Evolutionary conservation across 768 basidiomycete species (phyloP), one percentile per base, ranked within the genome.

Genomic region (Hydnum rufescens): DNA sequence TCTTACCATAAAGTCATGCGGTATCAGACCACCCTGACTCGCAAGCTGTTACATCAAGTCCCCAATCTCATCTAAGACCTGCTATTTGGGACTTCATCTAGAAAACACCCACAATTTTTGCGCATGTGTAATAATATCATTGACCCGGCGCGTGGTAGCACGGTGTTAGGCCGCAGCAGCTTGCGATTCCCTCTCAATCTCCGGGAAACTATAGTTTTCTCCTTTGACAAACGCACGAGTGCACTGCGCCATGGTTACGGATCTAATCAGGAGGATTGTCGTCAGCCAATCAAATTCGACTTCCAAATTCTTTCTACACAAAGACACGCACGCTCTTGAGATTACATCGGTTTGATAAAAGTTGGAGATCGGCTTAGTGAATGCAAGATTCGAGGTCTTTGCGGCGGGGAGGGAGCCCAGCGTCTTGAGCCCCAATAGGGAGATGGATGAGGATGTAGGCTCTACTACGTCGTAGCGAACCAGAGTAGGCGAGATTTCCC

Each of bases 261-360:
- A 88, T 43, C 83, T 87, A 58, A 22, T 29, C 23, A 5, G 2
- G 44, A 52, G 55, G n/a, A n/a, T n/a, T 13, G 23, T 22, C 8
- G 44, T 52, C 13, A 52, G 42, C 43, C 22, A 19, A 19, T 8
- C 43, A 6, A 55, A 16, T 29, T 53, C 48, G 36, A 36, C 4
- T 36, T 28, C 30, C 42, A 51, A 25, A 48, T 39, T n/a, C n/a
- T n/a, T n/a, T n/a, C n/a, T n/a, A n/a, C n/a, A 25, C 22, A 16
- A 53, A 44, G 13, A 16, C 34, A 82, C 88, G 66, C 60, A 90
- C 76, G 87, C 85, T 72, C 92, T 72, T 42, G 88, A 90, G 63
- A 97, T 88, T 26, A 85, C 77, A 65, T 96, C 93, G 5, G 93
- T 96, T 67, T 88, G 80, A 68, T 96, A 99, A 68, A 97, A 97